Conservation (phyloP, 1,139 yeast genomes). For the Taphrina populina region DNA sequence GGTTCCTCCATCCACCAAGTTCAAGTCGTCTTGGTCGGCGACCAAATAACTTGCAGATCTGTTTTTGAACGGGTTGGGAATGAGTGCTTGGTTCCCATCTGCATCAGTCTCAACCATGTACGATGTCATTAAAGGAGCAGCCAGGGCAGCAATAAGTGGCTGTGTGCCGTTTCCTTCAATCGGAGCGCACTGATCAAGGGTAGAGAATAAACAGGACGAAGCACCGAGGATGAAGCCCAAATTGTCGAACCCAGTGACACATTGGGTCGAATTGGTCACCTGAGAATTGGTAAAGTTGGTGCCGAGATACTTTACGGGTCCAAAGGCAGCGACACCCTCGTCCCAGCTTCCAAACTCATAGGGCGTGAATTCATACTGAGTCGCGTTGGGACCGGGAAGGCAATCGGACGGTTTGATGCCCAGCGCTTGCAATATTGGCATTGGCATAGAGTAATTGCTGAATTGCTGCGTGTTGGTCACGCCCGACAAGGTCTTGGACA, state of each 20-base stretch:
- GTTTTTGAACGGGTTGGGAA: slow-evolving; percentile 41
- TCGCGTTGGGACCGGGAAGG: slow-evolving; percentile 40
- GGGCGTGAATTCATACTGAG: slow-evolving; percentile 73
- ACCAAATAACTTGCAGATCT: slow-evolving; percentile 18
- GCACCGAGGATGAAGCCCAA: slow-evolving; percentile 72
- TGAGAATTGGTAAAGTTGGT: slow-evolving; percentile 61
- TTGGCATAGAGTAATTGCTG: slow-evolving; percentile 71
- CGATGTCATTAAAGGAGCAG: slow-evolving; percentile 41
- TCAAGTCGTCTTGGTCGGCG: slow-evolving; percentile 46
- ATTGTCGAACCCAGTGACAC: slow-evolving; percentile 65
- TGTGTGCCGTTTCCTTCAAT: slow-evolving; percentile 58
- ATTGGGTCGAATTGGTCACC: slow-evolving; percentile 46
- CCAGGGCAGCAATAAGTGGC: slow-evolving; percentile 50
- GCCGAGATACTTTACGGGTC: slow-evolving; percentile 71
- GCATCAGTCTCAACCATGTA: slow-evolving; percentile 57
- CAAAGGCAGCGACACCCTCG: slow-evolving; percentile 69
- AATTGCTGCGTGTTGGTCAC: slow-evolving; percentile 58
- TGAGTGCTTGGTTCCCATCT: slow-evolving; percentile 75
- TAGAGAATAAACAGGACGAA: slow-evolving; percentile 74
- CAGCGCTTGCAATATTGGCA: slow-evolving; percentile 80
- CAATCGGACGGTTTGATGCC: slow-evolving; percentile 72
- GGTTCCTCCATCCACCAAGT: slow-evolving; percentile 84
- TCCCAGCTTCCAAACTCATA: slow-evolving; percentile 89
- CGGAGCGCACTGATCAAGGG: slow-evolving; percentile 54
- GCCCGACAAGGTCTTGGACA: slow-evolving; percentile 66